Conservation (phyloP, 441 rosid genomes). For the Gossypium schwendimanii region DNA sequence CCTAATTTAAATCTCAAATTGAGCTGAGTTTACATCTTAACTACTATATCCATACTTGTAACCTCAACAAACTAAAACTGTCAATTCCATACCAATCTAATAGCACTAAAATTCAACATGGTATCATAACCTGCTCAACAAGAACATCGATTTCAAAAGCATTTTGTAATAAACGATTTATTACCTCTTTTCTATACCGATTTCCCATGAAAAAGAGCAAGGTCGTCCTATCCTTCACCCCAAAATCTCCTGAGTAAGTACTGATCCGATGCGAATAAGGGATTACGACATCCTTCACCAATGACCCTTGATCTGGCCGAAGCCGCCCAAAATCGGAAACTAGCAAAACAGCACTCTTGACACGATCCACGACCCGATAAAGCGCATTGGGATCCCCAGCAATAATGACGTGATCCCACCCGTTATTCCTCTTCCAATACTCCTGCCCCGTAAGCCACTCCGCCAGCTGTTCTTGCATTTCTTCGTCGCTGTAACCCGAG, state of each 20-base stretch:
- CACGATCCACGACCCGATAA: slow-evolving; percentile 48
- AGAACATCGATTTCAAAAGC: not conserved
- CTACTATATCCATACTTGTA: not conserved
- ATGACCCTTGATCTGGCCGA: slow-evolving; percentile 73
- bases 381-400: slow-evolving; percentile 93
- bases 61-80: not conserved
- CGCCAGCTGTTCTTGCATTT: slow-evolving; percentile 67
- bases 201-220: slow-evolving; percentile 96
- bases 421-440: slow-evolving; percentile 70
- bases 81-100: not conserved
- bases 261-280: slow-evolving; percentile 85
- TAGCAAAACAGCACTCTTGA: slow-evolving; percentile 57
- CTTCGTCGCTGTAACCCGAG: slow-evolving; percentile 62
- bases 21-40: not conserved
- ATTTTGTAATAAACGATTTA: not conserved
- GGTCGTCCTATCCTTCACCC: slow-evolving; percentile 51
- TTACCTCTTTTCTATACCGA: slow-evolving; percentile 85
- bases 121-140: not conserved
- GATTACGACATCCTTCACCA: slow-evolving; percentile 77
- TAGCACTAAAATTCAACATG: not conserved
- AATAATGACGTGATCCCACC: slow-evolving; percentile 67
- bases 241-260: slow-evolving; percentile 53
- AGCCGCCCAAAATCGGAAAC: slow-evolving; percentile 80
- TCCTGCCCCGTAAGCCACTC: slow-evolving; percentile 75
- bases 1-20: not conserved